Evolutionary conservation across 306 rosid species (phyloP).

Genomic region (Cicer pinnatifidum): DNA sequence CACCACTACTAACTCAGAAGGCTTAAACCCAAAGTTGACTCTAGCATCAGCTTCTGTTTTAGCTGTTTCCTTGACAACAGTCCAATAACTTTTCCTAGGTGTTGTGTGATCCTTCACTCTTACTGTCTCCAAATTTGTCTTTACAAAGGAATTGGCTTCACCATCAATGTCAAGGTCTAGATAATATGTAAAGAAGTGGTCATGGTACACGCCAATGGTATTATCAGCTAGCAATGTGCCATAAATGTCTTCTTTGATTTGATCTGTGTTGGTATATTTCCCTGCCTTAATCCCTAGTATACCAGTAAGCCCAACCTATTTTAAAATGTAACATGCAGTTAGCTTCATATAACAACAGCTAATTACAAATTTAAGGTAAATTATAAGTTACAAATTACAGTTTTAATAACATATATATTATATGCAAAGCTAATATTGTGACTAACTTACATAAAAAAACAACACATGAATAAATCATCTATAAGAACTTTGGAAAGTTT

Average conservation of each 20-base stretch:
- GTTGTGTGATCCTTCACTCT: constrained; percentile 24
- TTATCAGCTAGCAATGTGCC: constrained; percentile 62
- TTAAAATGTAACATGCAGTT: constrained; percentile 1
- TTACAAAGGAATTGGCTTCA: constrained; percentile 60
- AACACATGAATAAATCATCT: too few relatives aligned
- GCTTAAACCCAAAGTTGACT: constrained; percentile 47
- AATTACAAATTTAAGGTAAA: background rate
- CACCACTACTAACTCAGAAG: constrained; percentile 48
- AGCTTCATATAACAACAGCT: background rate
- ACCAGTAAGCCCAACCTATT: constrained; percentile 62
- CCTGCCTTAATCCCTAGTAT: constrained; percentile 47
- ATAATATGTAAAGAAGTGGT: constrained; percentile 57
- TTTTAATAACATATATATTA: background rate
- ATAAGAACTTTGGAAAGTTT: too few relatives aligned
- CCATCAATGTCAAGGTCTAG: constrained; percentile 72
- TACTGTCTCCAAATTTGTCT: constrained; percentile 46
- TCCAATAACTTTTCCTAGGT: constrained; percentile 60
- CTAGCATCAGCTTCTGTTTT: constrained; percentile 57
- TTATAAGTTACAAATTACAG: background rate
- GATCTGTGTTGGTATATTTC: constrained; percentile 44
- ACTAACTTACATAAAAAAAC: too few relatives aligned
- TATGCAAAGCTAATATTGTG: too few relatives aligned
- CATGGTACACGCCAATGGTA: constrained; percentile 60
- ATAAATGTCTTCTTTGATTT: constrained; percentile 49
- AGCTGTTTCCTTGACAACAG: constrained; percentile 39